Evolutionary conservation across 2,329 filamentous ascomycete species (phyloP).

Genomic region (Pseudofabraea citricarpa): DNA sequence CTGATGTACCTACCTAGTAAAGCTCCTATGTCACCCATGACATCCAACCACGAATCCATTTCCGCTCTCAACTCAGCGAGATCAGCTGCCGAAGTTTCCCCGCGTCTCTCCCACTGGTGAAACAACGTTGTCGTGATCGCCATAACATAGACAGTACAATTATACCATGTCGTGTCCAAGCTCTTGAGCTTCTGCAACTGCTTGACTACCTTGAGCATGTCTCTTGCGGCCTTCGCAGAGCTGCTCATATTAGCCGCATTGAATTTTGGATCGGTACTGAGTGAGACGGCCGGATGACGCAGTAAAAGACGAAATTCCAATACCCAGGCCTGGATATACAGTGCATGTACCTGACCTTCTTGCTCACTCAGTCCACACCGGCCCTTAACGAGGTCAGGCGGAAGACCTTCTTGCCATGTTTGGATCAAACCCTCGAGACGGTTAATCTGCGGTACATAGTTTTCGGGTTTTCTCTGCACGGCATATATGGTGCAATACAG

Average conservation of each 20-base stretch:
- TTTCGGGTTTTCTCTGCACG: constrained; percentile 55
- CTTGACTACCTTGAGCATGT: constrained; percentile 56
- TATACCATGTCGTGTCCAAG: constrained; percentile 76
- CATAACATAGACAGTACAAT: constrained; percentile 65
- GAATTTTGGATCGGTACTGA: constrained; percentile 47
- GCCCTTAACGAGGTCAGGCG: constrained; percentile 51
- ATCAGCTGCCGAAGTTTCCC: constrained; percentile 52
- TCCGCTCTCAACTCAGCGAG: constrained; percentile 57
- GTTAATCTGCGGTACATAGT: constrained; percentile 59
- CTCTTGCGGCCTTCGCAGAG: constrained; percentile 60
- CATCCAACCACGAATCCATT: constrained; percentile 64
- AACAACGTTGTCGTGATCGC: constrained; percentile 71
- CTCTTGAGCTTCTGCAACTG: constrained; percentile 60
- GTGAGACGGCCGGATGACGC: constrained; percentile 56
- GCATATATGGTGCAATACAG: constrained; percentile 75
- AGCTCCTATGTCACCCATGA: constrained; percentile 61
- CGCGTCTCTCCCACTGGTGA: constrained; percentile 61
- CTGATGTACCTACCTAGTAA: constrained; percentile 55
- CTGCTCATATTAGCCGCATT: constrained; percentile 59
- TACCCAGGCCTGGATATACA: constrained; percentile 48
- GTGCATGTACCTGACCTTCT: constrained; percentile 43
- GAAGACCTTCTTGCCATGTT: constrained; percentile 60
- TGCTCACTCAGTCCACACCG: constrained; percentile 32
- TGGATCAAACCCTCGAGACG: constrained; percentile 61
- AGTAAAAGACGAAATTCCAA: constrained; percentile 57